A percentile compares a stretch with the other conserved stretches of the same genome.
Conservation (phyloP, 2,329 filamentous ascomycete genomes). For the Paecilomyces sp. region DNA sequence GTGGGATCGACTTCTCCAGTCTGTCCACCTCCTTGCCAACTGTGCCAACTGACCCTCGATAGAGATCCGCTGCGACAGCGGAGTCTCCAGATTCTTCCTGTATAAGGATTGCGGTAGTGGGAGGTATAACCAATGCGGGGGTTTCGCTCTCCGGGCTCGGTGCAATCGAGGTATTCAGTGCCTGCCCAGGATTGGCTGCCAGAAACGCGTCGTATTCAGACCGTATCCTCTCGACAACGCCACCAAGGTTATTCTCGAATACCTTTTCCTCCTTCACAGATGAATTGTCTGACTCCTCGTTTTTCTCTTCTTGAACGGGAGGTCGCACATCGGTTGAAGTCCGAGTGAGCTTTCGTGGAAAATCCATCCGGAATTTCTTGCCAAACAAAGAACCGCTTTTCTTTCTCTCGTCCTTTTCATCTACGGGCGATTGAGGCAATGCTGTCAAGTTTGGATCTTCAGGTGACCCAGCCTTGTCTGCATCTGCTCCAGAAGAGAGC, state of each 20-base stretch:
- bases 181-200: slow-evolving; percentile 28
- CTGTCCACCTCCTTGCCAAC: slow-evolving; percentile 70
- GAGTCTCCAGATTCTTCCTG: slow-evolving; percentile 58
- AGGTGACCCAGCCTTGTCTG: slow-evolving; percentile 43
- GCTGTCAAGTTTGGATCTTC: slow-evolving; percentile 39
- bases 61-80: slow-evolving; percentile 71
- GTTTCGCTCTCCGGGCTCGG: slow-evolving; percentile 40
- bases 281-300: slow-evolving; percentile 46
- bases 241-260: slow-evolving; percentile 40
- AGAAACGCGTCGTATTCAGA: slow-evolving; percentile 40
- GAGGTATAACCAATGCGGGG: slow-evolving; percentile 35
- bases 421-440: slow-evolving; percentile 46
- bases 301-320: slow-evolving; percentile 65
- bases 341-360: slow-evolving; percentile 72
- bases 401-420: slow-evolving; percentile 57
- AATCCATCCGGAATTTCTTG: slow-evolving; percentile 73
- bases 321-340: slow-evolving; percentile 64
- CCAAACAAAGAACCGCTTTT: slow-evolving; percentile 58
- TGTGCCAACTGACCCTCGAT: slow-evolving; percentile 76
- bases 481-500: slow-evolving; percentile 43
- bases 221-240: slow-evolving; percentile 39
- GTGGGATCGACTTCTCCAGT: slow-evolving; percentile 78
- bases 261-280: slow-evolving; percentile 43
- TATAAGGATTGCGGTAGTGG: slow-evolving; percentile 54
- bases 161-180: slow-evolving; percentile 31